Conservation (phyloP, 345 rosid species). For the Camelina neglecta region DNA sequence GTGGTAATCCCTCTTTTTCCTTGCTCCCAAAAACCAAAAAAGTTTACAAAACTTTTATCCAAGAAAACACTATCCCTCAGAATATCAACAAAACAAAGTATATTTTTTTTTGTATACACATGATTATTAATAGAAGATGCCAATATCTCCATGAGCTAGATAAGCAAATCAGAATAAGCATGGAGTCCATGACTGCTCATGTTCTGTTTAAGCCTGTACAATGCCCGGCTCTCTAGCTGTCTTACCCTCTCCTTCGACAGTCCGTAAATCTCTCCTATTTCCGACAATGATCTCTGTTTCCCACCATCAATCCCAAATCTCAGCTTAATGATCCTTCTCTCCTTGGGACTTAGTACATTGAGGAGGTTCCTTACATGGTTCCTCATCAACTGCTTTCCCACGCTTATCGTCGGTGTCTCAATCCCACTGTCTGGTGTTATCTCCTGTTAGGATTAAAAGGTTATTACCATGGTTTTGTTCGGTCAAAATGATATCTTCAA, state of each 20-base stretch:
- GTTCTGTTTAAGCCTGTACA: slow-evolving; percentile 74
- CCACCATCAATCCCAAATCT: slow-evolving; percentile 79
- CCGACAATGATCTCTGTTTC: slow-evolving; percentile 63
- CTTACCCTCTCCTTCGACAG: slow-evolving; percentile 79
- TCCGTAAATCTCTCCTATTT: slow-evolving; percentile 65
- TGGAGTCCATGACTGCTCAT: slow-evolving; percentile 58
- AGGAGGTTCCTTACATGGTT: slow-evolving; percentile 67
- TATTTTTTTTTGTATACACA: slow-evolving; percentile 32
- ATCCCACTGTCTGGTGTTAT: slow-evolving; percentile 68
- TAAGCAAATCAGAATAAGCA: slow-evolving; percentile 67
- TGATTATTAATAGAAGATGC: not conserved
- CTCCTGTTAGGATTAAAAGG: slow-evolving; percentile 48
- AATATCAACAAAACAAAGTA: slow-evolving; percentile 40
- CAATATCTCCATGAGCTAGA: slow-evolving; percentile 43
- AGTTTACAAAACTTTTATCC: slow-evolving; percentile 16
- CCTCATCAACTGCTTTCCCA: slow-evolving; percentile 71
- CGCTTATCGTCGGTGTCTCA: slow-evolving; percentile 65
- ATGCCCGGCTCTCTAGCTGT: slow-evolving; percentile 76
- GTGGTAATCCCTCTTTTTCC: slow-evolving; percentile 11
- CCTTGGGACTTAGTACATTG: slow-evolving; percentile 56
- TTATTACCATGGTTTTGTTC: slow-evolving; percentile 5
- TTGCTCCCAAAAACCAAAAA: not conserved
- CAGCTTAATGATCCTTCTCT: slow-evolving; percentile 75
- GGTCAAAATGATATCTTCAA: slow-evolving; percentile 1
- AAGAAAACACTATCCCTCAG: slow-evolving; percentile 24